Evolutionary conservation across 1,139 yeast species (phyloP), one percentile per base, ranked within the genome.

Genomic region (Nematodospora anomalae): DNA sequence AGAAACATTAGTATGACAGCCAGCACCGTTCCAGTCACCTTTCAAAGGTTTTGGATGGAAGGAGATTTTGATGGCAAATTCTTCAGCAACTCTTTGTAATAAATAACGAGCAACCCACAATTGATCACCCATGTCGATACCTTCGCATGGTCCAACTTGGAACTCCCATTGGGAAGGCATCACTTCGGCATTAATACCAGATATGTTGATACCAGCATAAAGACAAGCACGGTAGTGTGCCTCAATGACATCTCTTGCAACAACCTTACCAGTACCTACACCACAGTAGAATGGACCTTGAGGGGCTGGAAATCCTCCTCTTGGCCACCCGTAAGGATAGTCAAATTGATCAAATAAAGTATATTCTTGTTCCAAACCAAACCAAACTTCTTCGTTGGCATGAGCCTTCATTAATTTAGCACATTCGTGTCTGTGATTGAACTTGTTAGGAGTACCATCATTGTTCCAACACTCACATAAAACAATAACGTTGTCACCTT

Each of bases 161-260:
- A 86, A 92, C 75, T 92, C 98, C 98, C 98, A 92, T 79, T 92
- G 98, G 43, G 97, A 88, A 42, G 98, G 98, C 97, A 92, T 92
- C 50, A 92, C 98, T 76, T 92, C 98, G 53, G 98, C 98, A 67
- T 92, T 92, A 66, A 92, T 90, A 74, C 98, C 98, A 40, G 96
- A 84, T 52, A 90, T 82, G 61, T 76, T 73, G 53, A 92, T 67
- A 60, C 97, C 97, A 47, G 97, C 81, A 64, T 86, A 84, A 49
- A 92, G 76, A 75, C 97, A 89, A 47, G 98, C 98, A 68, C 95
- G 83, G 84, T 92, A 92, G 74, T 92, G 98, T 45, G 98, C 97
- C 76, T 92, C 98, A 56, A 92, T 90, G 42, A 92, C 89, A 62
- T 92, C 98, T 74, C 98, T 83, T 59, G 97, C 96, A 66, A 83